A percentile compares a stretch with the other conserved stretches of the same genome.
These are phyloP conservation scores for Diaporthe caulivora DNA, from an alignment of 2,329 filamentous ascomycete species.

Conservation along the genomic window DNA sequence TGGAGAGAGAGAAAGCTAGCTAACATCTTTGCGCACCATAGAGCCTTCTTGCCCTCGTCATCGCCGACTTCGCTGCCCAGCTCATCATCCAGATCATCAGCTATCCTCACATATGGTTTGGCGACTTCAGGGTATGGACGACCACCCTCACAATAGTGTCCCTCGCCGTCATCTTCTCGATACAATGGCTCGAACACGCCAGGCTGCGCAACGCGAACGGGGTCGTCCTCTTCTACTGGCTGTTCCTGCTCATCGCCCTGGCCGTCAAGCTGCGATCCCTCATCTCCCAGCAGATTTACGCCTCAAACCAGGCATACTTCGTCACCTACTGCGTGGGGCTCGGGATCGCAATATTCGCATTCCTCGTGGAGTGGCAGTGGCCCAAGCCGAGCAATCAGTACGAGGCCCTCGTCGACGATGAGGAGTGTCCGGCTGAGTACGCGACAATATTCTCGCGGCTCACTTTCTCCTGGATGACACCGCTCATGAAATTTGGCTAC, in stretches of 20 bases:
- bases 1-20: not conserved
- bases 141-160: constrained; percentile 79
- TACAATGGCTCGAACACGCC: constrained; percentile 90
- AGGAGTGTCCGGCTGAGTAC: constrained; percentile 84
- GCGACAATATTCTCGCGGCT: constrained; percentile 93
- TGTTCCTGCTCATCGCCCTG: constrained; percentile 83
- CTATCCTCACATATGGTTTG: constrained; percentile 77
- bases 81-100: constrained; percentile 80
- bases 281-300: constrained; percentile 80
- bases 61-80: constrained; percentile 78
- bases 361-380: constrained; percentile 86
- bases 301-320: constrained; percentile 78
- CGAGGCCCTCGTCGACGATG: constrained; percentile 68
- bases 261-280: constrained; percentile 88
- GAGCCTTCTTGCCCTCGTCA: constrained; percentile 74
- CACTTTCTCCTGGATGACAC: constrained; percentile 99
- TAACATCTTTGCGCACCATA: constrained; percentile 44
- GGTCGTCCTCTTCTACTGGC: constrained; percentile 92
- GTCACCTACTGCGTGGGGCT: constrained; percentile 79
- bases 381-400: constrained; percentile 80
- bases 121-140: constrained; percentile 90
- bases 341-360: constrained; percentile 77
- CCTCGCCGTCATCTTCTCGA: constrained; percentile 78
- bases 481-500: constrained; percentile 96
- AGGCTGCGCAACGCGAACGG: constrained; percentile 87